These are phyloP conservation scores for Penicillium maclennaniae DNA, from an alignment of 495 filamentous ascomycete genomes.

Conservation along the genomic window DNA sequence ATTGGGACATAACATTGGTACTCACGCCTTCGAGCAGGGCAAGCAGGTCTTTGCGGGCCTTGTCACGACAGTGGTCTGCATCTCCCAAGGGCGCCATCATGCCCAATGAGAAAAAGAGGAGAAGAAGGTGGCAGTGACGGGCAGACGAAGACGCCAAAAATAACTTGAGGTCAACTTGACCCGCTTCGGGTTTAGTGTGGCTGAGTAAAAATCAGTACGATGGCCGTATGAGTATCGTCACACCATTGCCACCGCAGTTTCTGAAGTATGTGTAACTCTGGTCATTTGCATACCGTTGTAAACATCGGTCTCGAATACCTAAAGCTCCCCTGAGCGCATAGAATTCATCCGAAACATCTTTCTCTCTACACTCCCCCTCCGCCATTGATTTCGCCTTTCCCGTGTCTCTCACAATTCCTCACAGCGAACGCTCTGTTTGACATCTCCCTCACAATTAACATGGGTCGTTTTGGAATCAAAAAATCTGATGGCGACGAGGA, in stretches of 20 bases:
- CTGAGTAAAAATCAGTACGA: conserved; percentile 4
- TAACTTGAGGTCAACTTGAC: conserved; percentile 13
- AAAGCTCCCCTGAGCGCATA: conserved; percentile 27
- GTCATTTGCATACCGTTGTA: conserved; percentile 1
- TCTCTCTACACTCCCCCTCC: conserved; percentile 9
- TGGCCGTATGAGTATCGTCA: conserved; percentile 20
- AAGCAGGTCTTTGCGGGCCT: conserved; percentile 79
- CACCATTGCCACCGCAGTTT: neutral
- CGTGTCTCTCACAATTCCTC: conserved; percentile 1
- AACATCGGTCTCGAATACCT: conserved; percentile 17
- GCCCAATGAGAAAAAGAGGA: conserved; percentile 3
- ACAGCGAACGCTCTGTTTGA: neutral
- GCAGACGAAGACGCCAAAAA: conserved; percentile 21
- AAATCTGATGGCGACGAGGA: conserved; percentile 61
- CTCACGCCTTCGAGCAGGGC: conserved; percentile 88
- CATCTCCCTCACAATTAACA: conserved; percentile 26
- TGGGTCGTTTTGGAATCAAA: conserved; percentile 54
- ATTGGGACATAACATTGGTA: conserved; percentile 38
- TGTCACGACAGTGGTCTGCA: conserved; percentile 75
- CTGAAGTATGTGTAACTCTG: neutral
- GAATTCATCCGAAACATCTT: conserved; percentile 14
- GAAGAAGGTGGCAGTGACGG: conserved; percentile 16
- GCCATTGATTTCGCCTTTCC: neutral
- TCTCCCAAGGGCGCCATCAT: conserved; percentile 69
- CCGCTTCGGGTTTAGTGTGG: conserved; percentile 16